These are phyloP conservation scores for Dioszegia crocea DNA, from an alignment of 768 basidiomycete genomes.

Conservation along the genomic window DNA sequence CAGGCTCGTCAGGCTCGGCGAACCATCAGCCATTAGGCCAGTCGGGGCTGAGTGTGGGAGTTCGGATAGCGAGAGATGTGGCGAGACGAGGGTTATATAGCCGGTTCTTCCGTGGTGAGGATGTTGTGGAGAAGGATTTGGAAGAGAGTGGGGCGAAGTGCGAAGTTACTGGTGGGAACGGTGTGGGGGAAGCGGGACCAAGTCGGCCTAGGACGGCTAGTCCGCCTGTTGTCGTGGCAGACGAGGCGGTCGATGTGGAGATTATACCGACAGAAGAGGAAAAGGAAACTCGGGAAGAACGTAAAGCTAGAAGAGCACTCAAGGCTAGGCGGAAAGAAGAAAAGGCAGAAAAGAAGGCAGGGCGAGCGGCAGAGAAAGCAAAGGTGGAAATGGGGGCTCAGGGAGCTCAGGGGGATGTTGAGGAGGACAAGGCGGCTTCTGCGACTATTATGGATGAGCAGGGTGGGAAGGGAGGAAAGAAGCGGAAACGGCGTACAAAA, in stretches of 20 bases:
- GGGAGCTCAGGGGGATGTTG: slow-evolving; percentile 46
- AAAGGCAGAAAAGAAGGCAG: slow-evolving; percentile 20
- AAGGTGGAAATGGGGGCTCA: slow-evolving; percentile 53
- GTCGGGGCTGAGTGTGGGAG: slow-evolving; percentile 41
- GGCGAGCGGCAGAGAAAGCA: slow-evolving; percentile 20
- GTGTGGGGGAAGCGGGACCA: background rate
- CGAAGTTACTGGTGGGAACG: background rate
- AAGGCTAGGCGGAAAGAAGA: slow-evolving; percentile 18
- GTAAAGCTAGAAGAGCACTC: slow-evolving; percentile 14
- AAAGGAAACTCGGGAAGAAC: slow-evolving; percentile 17
- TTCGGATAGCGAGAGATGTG: slow-evolving; percentile 67
- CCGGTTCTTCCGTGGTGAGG: slow-evolving; percentile 67
- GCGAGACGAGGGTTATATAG: slow-evolving; percentile 73
- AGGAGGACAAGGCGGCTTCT: background rate
- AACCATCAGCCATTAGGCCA: slow-evolving; percentile 49
- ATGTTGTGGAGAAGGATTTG: slow-evolving; percentile 2
- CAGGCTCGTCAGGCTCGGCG: background rate
- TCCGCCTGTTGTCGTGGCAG: background rate
- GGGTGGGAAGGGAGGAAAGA: no score
- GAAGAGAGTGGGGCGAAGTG: slow-evolving; percentile 2
- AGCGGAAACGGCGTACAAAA: no score
- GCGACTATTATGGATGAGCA: no score
- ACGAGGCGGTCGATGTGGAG: slow-evolving; percentile 5
- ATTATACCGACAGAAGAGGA: background rate
- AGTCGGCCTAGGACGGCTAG: background rate